phyloP scores from a whole-genome alignment of 2,329 filamentous ascomycete genomes.

The Talaromyces albobiverticillius region DNA sequence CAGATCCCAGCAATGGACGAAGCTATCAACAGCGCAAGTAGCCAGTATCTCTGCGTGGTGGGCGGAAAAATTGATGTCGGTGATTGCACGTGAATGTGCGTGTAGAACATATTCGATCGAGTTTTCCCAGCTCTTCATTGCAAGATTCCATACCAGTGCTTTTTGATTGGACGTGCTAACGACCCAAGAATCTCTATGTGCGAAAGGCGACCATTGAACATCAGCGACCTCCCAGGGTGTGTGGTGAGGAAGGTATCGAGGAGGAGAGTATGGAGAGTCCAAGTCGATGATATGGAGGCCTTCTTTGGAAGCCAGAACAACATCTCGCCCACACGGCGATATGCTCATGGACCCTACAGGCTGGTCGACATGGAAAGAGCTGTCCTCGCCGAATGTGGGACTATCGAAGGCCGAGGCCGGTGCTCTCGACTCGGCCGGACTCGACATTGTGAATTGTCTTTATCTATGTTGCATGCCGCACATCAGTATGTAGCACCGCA shows the following conservation, averaged over 20 bases:
- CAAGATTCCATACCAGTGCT: constrained; percentile 90
- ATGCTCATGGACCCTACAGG: constrained; percentile 87
- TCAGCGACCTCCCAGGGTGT: constrained; percentile 94
- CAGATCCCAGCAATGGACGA: constrained; percentile 89
- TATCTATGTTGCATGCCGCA: constrained; percentile 11
- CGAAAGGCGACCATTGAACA: constrained; percentile 95
- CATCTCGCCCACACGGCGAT: constrained; percentile 84
- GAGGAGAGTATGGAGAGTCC: constrained; percentile 82
- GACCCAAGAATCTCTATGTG: constrained; percentile 85
- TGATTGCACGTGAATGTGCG: constrained; percentile 83
- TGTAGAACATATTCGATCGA: constrained; percentile 87
- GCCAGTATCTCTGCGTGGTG: constrained; percentile 86
- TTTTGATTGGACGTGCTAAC: constrained; percentile 93
- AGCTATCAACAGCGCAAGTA: constrained; percentile 89
- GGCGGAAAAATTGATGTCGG: constrained; percentile 93
- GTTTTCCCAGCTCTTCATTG: constrained; percentile 66
- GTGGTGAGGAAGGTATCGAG: constrained; percentile 79
- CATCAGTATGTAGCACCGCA: background rate
- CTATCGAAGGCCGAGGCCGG: constrained; percentile 69
- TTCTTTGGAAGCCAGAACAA: constrained; percentile 85
- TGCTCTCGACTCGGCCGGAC: constrained; percentile 35
- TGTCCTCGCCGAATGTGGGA: constrained; percentile 80
- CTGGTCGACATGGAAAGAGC: constrained; percentile 76
- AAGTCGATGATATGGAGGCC: constrained; percentile 89
- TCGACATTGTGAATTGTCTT: constrained; percentile 24